phyloP scores from a whole-genome alignment of 2,329 filamentous ascomycete genomes.

The Clonostachys rhizophaga region DNA sequence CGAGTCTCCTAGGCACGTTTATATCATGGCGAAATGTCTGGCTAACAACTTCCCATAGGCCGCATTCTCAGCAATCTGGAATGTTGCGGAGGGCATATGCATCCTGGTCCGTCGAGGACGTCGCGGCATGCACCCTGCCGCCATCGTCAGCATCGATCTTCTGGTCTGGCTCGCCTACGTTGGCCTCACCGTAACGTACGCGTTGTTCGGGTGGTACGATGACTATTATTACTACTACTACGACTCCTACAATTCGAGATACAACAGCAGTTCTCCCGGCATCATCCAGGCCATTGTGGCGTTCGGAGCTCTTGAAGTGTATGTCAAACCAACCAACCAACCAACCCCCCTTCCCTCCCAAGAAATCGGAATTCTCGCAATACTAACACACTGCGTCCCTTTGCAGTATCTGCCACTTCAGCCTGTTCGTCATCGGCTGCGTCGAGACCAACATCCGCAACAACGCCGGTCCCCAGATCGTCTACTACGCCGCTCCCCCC shows the following conservation, averaged over 20 bases:
- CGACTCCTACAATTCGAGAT: not conserved
- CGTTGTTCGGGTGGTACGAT: not conserved
- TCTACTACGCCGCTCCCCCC: conserved; percentile 6
- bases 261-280: not conserved
- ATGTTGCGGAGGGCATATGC: conserved; percentile 5
- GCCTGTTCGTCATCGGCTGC: conserved; percentile 13
- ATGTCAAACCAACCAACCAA: not conserved
- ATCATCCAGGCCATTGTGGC: conserved; percentile 1
- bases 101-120: conserved; percentile 4
- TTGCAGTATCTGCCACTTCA: conserved; percentile 8
- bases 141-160: conserved; percentile 6
- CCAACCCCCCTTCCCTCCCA: not conserved
- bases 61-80: conserved; percentile 3
- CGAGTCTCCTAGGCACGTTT: not conserved
- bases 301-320: conserved; percentile 3
- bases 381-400: not conserved
- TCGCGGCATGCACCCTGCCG: conserved; percentile 6
- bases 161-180: conserved; percentile 6
- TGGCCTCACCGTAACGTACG: not conserved
- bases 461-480: conserved; percentile 2
- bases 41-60: conserved; percentile 1
- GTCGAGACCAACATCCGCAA: conserved; percentile 11
- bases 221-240: not conserved
- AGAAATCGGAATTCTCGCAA: no score
- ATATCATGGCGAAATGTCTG: not conserved